Evolutionary conservation across 768 basidiomycete species (phyloP).

Genomic region (Tylopilus plumbeoviolaceoides): DNA sequence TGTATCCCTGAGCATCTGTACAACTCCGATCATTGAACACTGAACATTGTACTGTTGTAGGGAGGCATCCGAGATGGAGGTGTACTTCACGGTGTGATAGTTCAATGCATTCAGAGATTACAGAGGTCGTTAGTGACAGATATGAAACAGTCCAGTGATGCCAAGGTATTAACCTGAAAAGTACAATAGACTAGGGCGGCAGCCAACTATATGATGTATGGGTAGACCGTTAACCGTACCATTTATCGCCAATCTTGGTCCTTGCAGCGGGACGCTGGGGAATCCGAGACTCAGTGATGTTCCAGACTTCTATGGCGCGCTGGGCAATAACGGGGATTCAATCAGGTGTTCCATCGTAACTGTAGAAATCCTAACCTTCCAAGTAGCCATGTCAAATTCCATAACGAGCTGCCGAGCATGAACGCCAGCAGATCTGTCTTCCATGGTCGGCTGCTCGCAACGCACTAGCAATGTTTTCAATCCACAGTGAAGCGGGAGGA

Average conservation of each 20-base stretch:
- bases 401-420: conserved; percentile 83
- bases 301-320: conserved; percentile 85
- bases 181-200: conserved; percentile 16
- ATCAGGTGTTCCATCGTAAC: neutral
- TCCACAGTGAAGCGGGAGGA: neutral
- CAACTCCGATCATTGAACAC: neutral
- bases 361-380: conserved; percentile 57
- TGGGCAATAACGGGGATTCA: conserved; percentile 27
- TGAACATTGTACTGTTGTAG: neutral
- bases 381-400: conserved; percentile 87
- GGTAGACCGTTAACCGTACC: conserved; percentile 53
- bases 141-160: neutral
- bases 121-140: neutral
- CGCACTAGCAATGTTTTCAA: conserved; percentile 38
- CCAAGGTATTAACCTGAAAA: conserved; percentile 10
- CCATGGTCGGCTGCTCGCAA: conserved; percentile 59
- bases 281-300: conserved; percentile 72
- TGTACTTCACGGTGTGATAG: neutral
- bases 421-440: conserved; percentile 61
- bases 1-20: conserved; percentile 6
- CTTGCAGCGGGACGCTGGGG: conserved; percentile 64
- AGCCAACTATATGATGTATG: neutral
- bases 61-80: neutral
- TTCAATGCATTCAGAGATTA: neutral
- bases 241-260: conserved; percentile 58